These are phyloP conservation scores for Phytophthora pinifolia DNA, from an alignment of 352 stramenopile genomes.

Conservation along the genomic window DNA sequence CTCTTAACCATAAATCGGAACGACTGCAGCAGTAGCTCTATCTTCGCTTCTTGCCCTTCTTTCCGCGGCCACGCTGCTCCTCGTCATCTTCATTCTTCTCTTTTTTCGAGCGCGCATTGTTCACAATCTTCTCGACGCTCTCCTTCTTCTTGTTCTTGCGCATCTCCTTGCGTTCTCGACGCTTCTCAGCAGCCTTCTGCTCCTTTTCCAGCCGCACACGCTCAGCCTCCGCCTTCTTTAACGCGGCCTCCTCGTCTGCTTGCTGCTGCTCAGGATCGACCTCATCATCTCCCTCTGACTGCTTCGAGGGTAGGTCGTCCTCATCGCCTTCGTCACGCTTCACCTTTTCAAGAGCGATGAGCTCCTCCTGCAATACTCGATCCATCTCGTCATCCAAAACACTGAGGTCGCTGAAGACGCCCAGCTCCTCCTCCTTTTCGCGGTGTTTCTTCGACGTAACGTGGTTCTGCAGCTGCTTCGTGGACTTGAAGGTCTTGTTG, in stretches of 20 bases:
- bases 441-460: conserved; percentile 81
- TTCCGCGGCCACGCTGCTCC: conserved; percentile 33
- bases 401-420: conserved; percentile 55
- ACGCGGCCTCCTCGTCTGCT: conserved; percentile 36
- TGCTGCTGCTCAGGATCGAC: conserved; percentile 30
- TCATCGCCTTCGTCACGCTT: conserved; percentile 9
- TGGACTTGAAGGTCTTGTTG: conserved; percentile 83
- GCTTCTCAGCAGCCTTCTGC: conserved; percentile 76
- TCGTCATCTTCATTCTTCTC: conserved; percentile 37
- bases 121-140: conserved; percentile 71
- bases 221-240: conserved; percentile 42
- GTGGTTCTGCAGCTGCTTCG: conserved; percentile 83
- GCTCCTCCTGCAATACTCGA: conserved; percentile 52
- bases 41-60: conserved; percentile 42
- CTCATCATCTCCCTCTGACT: conserved; percentile 7
- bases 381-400: conserved; percentile 69
- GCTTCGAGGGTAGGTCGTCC: conserved; percentile 2
- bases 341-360: conserved; percentile 42
- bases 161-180: conserved; percentile 77
- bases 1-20: conserved; percentile 6
- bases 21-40: conserved; percentile 14
- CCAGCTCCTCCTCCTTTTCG: conserved; percentile 72
- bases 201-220: conserved; percentile 67
- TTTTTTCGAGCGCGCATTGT: conserved; percentile 41
- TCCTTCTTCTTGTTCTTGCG: conserved; percentile 84